Evolutionary conservation across 2,329 filamentous ascomycete genomes (phyloP).

Genomic region (Apiospora hydei): DNA sequence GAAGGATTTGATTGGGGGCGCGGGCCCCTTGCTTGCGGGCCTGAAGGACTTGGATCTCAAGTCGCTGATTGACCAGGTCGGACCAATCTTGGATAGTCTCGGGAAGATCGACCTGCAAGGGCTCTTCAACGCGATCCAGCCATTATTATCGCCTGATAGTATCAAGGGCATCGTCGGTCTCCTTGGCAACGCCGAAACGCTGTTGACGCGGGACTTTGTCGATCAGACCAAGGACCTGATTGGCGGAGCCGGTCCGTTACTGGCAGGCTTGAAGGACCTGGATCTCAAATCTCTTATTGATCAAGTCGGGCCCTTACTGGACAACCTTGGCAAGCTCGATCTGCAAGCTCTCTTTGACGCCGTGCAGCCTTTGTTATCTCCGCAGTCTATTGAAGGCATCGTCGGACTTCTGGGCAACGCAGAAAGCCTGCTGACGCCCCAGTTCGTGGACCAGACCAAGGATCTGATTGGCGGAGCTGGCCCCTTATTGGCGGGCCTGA

Average conservation of each 20-base stretch:
- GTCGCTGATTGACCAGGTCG: conserved; percentile 29
- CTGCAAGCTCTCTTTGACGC: conserved; percentile 41
- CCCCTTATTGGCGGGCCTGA: conserved; percentile 43
- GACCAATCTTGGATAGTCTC: conserved; percentile 33
- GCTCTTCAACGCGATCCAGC: conserved; percentile 35
- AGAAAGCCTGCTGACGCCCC: conserved; percentile 33
- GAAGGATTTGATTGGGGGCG: conserved; percentile 36
- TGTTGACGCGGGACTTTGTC: conserved; percentile 35
- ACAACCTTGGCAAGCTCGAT: conserved; percentile 38
- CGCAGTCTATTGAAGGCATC: conserved; percentile 37
- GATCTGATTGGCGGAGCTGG: conserved; percentile 33
- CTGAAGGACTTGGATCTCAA: conserved; percentile 40
- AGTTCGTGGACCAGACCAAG: conserved; percentile 33
- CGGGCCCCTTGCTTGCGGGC: conserved; percentile 38
- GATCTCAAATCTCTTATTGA: conserved; percentile 35
- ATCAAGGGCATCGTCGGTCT: conserved; percentile 38
- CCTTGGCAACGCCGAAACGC: conserved; percentile 36
- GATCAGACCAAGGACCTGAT: conserved; percentile 33
- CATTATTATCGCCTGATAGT: conserved; percentile 39
- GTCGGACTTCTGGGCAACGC: conserved; percentile 39
- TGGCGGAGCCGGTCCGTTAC: conserved; percentile 38
- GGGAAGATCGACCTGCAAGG: conserved; percentile 37
- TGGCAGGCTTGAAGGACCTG: conserved; percentile 41
- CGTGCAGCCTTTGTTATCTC: conserved; percentile 41
- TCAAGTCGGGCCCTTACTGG: conserved; percentile 28